Evolutionary conservation across 805 yeast genomes (phyloP).

Genomic region (Metschnikowia noctiluminum): DNA sequence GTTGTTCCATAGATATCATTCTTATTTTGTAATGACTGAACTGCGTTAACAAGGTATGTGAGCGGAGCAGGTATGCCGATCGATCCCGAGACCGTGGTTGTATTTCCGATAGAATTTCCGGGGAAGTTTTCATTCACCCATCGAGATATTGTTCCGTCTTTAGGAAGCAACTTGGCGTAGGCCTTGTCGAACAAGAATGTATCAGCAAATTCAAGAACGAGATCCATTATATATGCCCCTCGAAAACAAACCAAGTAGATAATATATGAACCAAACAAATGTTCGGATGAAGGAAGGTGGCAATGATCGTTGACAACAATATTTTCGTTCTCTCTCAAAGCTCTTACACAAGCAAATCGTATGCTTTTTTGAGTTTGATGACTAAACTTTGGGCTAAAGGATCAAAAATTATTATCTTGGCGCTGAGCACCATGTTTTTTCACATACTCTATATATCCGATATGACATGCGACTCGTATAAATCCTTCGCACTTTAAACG

Average conservation of each 20-base stretch:
- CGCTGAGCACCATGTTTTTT: not conserved
- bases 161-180: conserved; percentile 69
- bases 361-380: too few species aligned
- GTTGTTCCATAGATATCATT: conserved; percentile 56
- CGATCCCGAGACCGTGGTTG: conserved; percentile 13
- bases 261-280: too few species aligned
- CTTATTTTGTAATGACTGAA: conserved; percentile 26
- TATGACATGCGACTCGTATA: conserved; percentile 6
- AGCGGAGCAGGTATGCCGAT: conserved; percentile 14
- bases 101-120: conserved; percentile 13
- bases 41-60: conserved; percentile 11
- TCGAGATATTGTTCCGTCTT: conserved; percentile 40
- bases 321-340: too few species aligned
- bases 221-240: conserved; percentile 60
- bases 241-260: too few species aligned
- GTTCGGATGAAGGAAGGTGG: too few species aligned
- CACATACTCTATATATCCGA: conserved; percentile 2
- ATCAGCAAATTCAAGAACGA: conserved; percentile 80
- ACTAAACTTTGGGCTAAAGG: too few species aligned
- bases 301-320: too few species aligned
- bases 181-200: conserved; percentile 67
- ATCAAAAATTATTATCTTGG: too few species aligned
- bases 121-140: conserved; percentile 12
- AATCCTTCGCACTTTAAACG: conserved; percentile 10
- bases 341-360: too few species aligned